These are phyloP conservation scores for Pichia cactophila DNA, from an alignment of 1,139 yeast genomes.

Conservation along the genomic window DNA sequence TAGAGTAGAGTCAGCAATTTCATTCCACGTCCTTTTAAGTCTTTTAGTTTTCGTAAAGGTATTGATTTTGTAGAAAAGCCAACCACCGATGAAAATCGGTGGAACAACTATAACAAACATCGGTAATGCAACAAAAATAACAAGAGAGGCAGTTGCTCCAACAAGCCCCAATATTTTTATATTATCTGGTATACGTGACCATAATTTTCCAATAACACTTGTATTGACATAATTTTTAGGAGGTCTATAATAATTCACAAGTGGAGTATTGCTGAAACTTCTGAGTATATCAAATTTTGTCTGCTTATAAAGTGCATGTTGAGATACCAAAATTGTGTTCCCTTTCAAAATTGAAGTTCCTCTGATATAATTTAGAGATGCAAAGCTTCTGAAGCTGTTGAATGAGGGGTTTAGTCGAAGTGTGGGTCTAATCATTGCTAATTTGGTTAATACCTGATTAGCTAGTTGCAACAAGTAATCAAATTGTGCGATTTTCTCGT, in stretches of 20 bases:
- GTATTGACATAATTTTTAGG: conserved; percentile 20
- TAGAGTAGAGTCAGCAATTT: conserved; percentile 18
- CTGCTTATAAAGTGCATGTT: conserved; percentile 1
- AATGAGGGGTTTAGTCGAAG: not conserved
- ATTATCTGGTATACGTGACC: conserved; percentile 27
- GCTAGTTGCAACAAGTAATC: no score
- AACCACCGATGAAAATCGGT: conserved; percentile 29
- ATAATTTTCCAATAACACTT: conserved; percentile 11
- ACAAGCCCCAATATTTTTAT: conserved; percentile 24
- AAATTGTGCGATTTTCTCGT: no score
- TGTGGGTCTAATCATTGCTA: not conserved
- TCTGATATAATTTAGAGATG: not conserved
- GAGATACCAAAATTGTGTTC: conserved; percentile 6
- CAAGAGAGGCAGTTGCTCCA: conserved; percentile 25
- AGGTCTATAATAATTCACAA: conserved; percentile 13
- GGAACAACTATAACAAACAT: conserved; percentile 30
- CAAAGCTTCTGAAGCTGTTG: no score
- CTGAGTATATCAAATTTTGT: conserved; percentile 3
- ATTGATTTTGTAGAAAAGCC: conserved; percentile 20
- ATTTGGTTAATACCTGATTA: no score
- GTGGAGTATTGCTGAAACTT: conserved; percentile 4
- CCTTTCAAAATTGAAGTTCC: not conserved
- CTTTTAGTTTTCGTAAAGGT: conserved; percentile 15
- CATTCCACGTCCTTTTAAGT: conserved; percentile 21
- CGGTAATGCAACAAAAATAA: conserved; percentile 32